Percentiles rank a stretch among this genome's conserved stretches.
Evolutionary conservation across 2,329 filamentous ascomycete species (phyloP).

Genomic region (Penicillium nordicum): DNA sequence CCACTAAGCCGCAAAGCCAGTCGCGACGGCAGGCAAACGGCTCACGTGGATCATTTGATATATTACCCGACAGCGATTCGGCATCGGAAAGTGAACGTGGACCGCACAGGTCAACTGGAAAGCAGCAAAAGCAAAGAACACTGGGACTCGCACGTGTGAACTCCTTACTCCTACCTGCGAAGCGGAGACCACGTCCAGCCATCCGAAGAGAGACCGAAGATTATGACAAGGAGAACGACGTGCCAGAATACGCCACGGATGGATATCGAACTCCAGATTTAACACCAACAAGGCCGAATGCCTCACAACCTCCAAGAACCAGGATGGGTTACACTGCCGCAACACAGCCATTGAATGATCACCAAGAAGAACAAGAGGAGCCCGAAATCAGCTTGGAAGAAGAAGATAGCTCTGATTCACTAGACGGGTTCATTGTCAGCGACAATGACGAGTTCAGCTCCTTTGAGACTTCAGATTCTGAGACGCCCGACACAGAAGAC

Average conservation of each 20-base stretch:
- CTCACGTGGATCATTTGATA: slow-evolving; percentile 25
- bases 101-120: slow-evolving; percentile 11
- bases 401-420: slow-evolving; percentile 36
- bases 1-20: slow-evolving; percentile 7
- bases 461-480: slow-evolving; percentile 31
- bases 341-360: slow-evolving; percentile 13
- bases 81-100: slow-evolving; percentile 15
- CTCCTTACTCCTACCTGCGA: slow-evolving; percentile 31
- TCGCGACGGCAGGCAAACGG: slow-evolving; percentile 20
- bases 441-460: slow-evolving; percentile 40
- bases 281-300: slow-evolving; percentile 20
- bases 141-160: slow-evolving; percentile 34
- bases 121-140: slow-evolving; percentile 25
- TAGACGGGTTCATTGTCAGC: slow-evolving; percentile 42
- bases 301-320: slow-evolving; percentile 10
- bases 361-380: slow-evolving; percentile 24
- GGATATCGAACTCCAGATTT: slow-evolving; percentile 8
- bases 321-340: slow-evolving; percentile 11
- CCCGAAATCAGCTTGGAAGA: slow-evolving; percentile 31
- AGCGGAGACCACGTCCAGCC: slow-evolving; percentile 22
- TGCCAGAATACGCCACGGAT: slow-evolving; percentile 23
- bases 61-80: slow-evolving; percentile 29
- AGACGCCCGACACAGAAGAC: slow-evolving; percentile 29
- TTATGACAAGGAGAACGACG: slow-evolving; percentile 37
- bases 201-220: slow-evolving; percentile 28